phyloP scores from a whole-genome alignment of 805 yeast genomes.

The Ogataea kodamae region DNA sequence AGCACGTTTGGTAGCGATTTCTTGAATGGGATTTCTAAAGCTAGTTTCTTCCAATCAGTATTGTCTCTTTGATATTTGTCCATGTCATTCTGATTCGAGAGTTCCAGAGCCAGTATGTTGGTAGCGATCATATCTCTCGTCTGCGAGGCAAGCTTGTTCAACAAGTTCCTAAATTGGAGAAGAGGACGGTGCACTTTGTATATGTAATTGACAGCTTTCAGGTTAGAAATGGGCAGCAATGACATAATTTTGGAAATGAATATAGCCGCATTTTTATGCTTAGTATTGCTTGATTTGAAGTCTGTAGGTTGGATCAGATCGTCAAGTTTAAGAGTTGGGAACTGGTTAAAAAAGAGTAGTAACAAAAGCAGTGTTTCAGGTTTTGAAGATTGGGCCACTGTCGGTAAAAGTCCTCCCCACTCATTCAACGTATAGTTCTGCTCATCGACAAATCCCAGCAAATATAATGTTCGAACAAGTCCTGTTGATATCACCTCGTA shows the following conservation, averaged over 20 bases:
- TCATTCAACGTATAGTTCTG: conserved; percentile 41
- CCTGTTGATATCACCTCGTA: conserved; percentile 58
- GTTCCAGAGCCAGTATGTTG: conserved; percentile 46
- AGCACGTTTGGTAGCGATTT: conserved; percentile 55
- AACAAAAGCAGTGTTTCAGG: conserved; percentile 45
- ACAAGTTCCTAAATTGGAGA: conserved; percentile 62
- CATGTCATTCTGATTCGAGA: conserved; percentile 48
- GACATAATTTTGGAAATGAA: conserved; percentile 49
- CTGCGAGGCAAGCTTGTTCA: conserved; percentile 48
- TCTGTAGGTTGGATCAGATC: conserved; percentile 37
- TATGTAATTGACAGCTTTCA: conserved; percentile 50
- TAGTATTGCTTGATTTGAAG: conserved; percentile 35
- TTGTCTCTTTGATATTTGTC: conserved; percentile 45
- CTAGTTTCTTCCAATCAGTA: conserved; percentile 56
- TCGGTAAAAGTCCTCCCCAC: conserved; percentile 49
- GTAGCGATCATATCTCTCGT: conserved; percentile 55
- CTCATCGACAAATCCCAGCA: conserved; percentile 46
- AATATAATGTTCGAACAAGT: conserved; percentile 48
- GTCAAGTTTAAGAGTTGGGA: conserved; percentile 38
- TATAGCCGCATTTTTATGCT: conserved; percentile 35
- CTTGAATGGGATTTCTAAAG: conserved; percentile 59
- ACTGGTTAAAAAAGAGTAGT: conserved; percentile 40
- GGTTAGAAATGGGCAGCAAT: conserved; percentile 44
- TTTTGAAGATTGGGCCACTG: conserved; percentile 29
- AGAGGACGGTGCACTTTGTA: conserved; percentile 71